These are phyloP conservation scores for Veloboletus limbatus DNA, from an alignment of 1,284 basidiomycete genomes.

Conservation along the genomic window DNA sequence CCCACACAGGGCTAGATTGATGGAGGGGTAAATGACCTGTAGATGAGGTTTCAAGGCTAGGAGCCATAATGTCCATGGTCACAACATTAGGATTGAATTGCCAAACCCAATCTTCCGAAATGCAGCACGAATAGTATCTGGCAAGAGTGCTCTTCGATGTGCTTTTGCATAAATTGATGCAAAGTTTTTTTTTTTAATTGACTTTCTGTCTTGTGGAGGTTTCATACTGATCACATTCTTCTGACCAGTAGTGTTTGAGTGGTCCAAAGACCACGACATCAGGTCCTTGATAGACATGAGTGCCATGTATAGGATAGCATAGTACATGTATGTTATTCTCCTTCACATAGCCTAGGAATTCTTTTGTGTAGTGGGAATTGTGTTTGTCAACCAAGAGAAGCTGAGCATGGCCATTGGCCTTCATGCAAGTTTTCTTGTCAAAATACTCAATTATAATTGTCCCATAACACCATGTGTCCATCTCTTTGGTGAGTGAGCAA, in stretches of 20 bases:
- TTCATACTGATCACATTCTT: background rate
- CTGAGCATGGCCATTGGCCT: background rate
- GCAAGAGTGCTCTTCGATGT: background rate
- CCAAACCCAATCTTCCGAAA: background rate
- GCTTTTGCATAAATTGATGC: background rate
- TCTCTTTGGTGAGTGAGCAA: background rate
- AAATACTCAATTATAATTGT: background rate
- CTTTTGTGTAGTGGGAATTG: slow-evolving; percentile 3
- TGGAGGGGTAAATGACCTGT: background rate
- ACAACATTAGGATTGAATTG: background rate
- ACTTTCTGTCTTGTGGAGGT: background rate
- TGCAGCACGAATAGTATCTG: background rate
- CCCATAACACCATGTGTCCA: slow-evolving; percentile 3
- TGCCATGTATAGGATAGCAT: background rate
- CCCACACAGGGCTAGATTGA: background rate
- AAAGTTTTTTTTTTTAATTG: background rate
- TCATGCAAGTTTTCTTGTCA: background rate
- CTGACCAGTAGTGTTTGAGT: background rate
- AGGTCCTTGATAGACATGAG: slow-evolving; percentile 3
- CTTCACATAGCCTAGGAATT: background rate
- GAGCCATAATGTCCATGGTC: background rate
- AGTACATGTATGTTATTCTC: background rate
- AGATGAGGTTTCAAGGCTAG: background rate
- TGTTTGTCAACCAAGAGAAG: slow-evolving; percentile 4
- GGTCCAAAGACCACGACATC: background rate